phyloP scores from a whole-genome alignment of 306 rosid species.

The Cicer pinnatifidum region DNA sequence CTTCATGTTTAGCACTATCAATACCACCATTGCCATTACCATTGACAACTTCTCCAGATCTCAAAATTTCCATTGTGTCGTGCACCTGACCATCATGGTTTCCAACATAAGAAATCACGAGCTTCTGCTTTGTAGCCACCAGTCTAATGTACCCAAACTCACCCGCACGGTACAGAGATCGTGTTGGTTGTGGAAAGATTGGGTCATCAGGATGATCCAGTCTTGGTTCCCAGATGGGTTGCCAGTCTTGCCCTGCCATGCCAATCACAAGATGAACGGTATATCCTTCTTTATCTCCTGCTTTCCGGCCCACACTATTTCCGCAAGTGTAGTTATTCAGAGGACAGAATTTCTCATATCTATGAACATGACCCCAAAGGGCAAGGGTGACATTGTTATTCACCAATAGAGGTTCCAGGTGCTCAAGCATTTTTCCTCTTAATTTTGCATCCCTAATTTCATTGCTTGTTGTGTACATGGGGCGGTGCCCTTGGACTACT shows the following conservation, averaged over 20 bases:
- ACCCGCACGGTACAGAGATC: constrained; percentile 80
- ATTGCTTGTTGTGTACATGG: constrained; percentile 89
- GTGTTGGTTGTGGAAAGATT: constrained; percentile 75
- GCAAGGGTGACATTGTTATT: constrained; percentile 80
- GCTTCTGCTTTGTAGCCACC: constrained; percentile 73
- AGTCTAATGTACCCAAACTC: constrained; percentile 90
- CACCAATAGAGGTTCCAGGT: constrained; percentile 83
- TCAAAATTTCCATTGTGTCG: constrained; percentile 68
- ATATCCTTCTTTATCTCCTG: constrained; percentile 48
- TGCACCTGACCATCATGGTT: constrained; percentile 86
- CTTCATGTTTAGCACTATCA: constrained; percentile 34
- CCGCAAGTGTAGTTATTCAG: constrained; percentile 80
- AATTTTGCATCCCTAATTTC: constrained; percentile 66
- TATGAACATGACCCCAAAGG: constrained; percentile 93
- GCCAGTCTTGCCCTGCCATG: constrained; percentile 97
- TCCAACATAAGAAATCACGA: constrained; percentile 71
- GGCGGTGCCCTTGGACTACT: constrained; percentile 87
- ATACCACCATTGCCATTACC: constrained; percentile 42
- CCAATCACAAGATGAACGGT: constrained; percentile 92
- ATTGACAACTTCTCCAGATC: constrained; percentile 61
- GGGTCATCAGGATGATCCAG: constrained; percentile 66
- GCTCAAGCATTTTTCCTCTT: constrained; percentile 71
- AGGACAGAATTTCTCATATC: constrained; percentile 86
- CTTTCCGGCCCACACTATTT: constrained; percentile 46
- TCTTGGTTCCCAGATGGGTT: constrained; percentile 82